Conservation (phyloP, 768 basidiomycete species). For the Coprinellus micaceus region DNA sequence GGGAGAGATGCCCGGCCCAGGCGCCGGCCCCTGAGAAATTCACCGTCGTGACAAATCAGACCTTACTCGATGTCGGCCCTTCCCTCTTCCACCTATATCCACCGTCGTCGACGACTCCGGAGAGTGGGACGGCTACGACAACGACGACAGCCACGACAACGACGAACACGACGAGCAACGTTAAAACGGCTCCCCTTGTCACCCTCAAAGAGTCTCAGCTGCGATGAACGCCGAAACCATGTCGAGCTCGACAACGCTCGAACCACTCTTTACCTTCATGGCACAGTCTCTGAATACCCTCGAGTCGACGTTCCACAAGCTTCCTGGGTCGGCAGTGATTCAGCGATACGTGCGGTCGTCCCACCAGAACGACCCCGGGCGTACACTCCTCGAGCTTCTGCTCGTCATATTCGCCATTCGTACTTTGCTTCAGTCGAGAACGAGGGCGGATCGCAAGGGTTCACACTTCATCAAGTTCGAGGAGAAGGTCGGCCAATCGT, state of each 20-base stretch:
- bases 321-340: conserved; percentile 80
- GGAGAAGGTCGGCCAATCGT: conserved; percentile 65
- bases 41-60: no score
- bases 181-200: neutral
- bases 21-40: no score
- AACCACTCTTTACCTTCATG: conserved; percentile 61
- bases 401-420: conserved; percentile 84
- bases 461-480: conserved; percentile 82
- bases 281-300: conserved; percentile 55
- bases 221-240: neutral
- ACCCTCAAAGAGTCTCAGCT: neutral
- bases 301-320: conserved; percentile 64
- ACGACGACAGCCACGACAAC: neutral
- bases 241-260: conserved; percentile 25
- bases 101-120: no score
- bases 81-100: no score
- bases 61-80: no score
- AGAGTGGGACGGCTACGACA: neutral
- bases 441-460: conserved; percentile 73
- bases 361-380: conserved; percentile 93
- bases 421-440: conserved; percentile 87
- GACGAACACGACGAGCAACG: neutral
- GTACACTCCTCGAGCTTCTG: conserved; percentile 86
- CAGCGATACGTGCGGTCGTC: conserved; percentile 92
- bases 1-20: no score